Conservation (phyloP, 129 eudicot genomes). For the Flaveria robusta region DNA sequence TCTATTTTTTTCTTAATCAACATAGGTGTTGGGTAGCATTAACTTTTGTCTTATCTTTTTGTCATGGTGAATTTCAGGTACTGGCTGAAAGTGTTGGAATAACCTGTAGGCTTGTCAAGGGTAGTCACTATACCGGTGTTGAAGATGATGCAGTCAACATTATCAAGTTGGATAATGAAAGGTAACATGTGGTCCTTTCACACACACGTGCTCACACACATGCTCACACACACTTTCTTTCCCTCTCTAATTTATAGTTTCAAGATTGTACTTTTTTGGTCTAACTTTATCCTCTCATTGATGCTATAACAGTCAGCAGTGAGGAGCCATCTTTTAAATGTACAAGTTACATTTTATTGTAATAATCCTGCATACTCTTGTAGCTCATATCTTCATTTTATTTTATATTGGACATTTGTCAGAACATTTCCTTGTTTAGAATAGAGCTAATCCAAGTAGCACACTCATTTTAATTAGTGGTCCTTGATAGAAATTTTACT, state of each 20-base stretch:
- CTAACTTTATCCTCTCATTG: slow-evolving; percentile 5
- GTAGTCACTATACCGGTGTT: slow-evolving; percentile 93
- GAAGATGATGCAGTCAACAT: slow-evolving; percentile 96
- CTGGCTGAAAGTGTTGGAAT: slow-evolving; percentile 88
- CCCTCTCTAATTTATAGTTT: neutral
- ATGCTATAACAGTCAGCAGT: slow-evolving; percentile 1
- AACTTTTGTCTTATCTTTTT: slow-evolving; percentile 25
- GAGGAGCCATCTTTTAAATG: neutral
- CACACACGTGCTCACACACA: neutral
- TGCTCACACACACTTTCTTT: neutral
- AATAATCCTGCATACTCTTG: neutral
- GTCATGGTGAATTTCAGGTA: slow-evolving; percentile 51
- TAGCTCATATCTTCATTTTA: neutral
- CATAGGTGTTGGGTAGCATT: slow-evolving; percentile 4
- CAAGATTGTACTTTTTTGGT: slow-evolving; percentile 6
- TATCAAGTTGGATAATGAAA: slow-evolving; percentile 71
- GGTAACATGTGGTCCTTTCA: slow-evolving; percentile 44
- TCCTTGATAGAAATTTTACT: slow-evolving; percentile 8
- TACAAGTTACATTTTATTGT: neutral
- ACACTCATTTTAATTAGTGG: too few relatives aligned
- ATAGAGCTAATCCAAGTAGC: neutral
- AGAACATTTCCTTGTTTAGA: slow-evolving; percentile 6
- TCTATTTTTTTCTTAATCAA: slow-evolving; percentile 2
- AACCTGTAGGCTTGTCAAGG: slow-evolving; percentile 84
- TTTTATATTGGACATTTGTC: slow-evolving; percentile 7